Base-by-base conservation (phyloP, 208 protist genomes). In the Zelonia costaricensis region DNA sequence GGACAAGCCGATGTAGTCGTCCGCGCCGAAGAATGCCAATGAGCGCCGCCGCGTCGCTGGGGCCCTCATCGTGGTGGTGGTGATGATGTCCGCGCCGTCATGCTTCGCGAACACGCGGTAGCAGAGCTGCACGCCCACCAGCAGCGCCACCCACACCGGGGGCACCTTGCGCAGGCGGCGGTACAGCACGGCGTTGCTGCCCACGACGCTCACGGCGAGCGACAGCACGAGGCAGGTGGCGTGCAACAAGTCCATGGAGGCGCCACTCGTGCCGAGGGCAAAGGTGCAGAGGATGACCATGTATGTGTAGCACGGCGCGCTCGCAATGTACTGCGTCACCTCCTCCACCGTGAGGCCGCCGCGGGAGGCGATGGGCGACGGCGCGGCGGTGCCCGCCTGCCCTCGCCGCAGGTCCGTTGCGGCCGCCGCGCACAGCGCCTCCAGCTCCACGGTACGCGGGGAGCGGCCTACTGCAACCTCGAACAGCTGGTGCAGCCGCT, bases 111-210 rank as follows among this genome's bases (percentile, higher is more conserved):
- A 39, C 6, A 65, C 35, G 20, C 51, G 12, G 12, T 54, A 60
- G 40, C 39, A 36, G 20, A 72, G 65, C 51, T 61, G 57, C 49
- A 64, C 47, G 38, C 65, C 65, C 22, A 72, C 30, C 18, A 60
- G 18, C 8, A 53, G 1, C 8, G 51, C 65, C 43, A 72, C 65
- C 48, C 57, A 72, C 40, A 72, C 43, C 10, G 57, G 48, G 15
- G 65, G 65, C 10, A 65, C 25, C 10, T 22, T 47, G 36, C 65
- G 65, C 8, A 72, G 47, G 13, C 57, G 40, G 20, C 57, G 65
- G 49, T 64, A 60, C 22, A 72, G 65, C 56, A 65, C 43, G 33
- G 65, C 65, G 57, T 60, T 58, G 43, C 57, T 42, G 36, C 65
- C 65, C 8, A 62, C 59, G 25, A 51, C 54, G 35, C 57, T 72